Evolutionary conservation across 2,329 filamentous ascomycete genomes (phyloP).

Genomic region (Talaromyces albobiverticillius): DNA sequence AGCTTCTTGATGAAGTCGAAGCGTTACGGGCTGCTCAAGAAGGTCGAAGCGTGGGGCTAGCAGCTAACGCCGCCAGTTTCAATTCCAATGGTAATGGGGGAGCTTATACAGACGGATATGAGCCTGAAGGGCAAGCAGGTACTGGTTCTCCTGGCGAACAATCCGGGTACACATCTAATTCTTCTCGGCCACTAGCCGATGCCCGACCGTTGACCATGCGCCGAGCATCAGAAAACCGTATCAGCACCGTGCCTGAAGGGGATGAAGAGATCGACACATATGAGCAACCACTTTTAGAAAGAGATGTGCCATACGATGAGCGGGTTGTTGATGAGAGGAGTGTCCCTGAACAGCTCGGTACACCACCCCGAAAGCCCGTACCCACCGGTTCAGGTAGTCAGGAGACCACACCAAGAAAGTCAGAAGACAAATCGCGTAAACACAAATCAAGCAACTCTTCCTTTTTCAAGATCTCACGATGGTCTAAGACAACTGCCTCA

Average conservation of each 20-base stretch:
- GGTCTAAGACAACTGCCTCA: slow-evolving; percentile 94
- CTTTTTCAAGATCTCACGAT: slow-evolving; percentile 87
- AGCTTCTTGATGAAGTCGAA: slow-evolving; percentile 89
- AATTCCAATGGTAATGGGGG: slow-evolving; percentile 62
- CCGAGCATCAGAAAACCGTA: slow-evolving; percentile 68
- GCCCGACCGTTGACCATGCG: slow-evolving; percentile 47
- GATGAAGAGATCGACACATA: slow-evolving; percentile 66
- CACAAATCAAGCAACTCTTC: slow-evolving; percentile 84
- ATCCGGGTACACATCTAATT: slow-evolving; percentile 69
- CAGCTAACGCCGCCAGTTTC: slow-evolving; percentile 47
- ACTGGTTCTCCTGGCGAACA: slow-evolving; percentile 72
- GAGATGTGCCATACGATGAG: slow-evolving; percentile 60
- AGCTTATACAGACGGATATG: slow-evolving; percentile 72
- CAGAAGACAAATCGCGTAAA: slow-evolving; percentile 73
- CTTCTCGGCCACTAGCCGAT: slow-evolving; percentile 35
- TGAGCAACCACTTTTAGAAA: slow-evolving; percentile 49
- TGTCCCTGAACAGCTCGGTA: slow-evolving; percentile 44
- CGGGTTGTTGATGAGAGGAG: slow-evolving; percentile 45
- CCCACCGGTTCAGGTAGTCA: slow-evolving; percentile 58
- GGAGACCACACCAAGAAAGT: slow-evolving; percentile 69
- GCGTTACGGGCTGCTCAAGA: slow-evolving; percentile 64
- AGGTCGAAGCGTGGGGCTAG: slow-evolving; percentile 25
- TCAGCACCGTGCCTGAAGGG: slow-evolving; percentile 84
- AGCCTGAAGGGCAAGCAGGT: slow-evolving; percentile 75
- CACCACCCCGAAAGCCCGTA: slow-evolving; percentile 42